Evolutionary conservation across 2,329 filamentous ascomycete species (phyloP).

Genomic region (Ascochyta pisi): DNA sequence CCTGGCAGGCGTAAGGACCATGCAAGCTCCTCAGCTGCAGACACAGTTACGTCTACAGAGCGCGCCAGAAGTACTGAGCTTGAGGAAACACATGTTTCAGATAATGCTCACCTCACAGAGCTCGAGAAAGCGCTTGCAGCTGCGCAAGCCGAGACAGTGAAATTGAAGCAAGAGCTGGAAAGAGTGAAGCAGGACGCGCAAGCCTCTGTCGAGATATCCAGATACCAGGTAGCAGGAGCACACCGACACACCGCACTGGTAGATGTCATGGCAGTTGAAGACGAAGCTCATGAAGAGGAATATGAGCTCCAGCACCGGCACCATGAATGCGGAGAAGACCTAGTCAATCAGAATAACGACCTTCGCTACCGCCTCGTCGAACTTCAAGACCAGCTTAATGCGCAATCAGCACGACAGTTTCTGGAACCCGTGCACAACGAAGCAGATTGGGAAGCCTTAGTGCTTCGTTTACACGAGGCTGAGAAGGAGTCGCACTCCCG

Average conservation of each 20-base stretch:
- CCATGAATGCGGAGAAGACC: slow-evolving; percentile 15
- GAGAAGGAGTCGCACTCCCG: slow-evolving; percentile 65
- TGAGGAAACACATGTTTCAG: background rate
- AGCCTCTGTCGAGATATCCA: slow-evolving; percentile 32
- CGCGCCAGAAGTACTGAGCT: background rate
- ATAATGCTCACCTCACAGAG: slow-evolving; percentile 28
- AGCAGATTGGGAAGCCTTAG: slow-evolving; percentile 38
- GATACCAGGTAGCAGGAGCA: slow-evolving; percentile 22
- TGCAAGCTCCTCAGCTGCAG: background rate
- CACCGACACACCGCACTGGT: slow-evolving; percentile 2
- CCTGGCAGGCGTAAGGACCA: background rate
- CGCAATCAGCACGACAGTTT: slow-evolving; percentile 21
- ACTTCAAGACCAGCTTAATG: slow-evolving; percentile 33
- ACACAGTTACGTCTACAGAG: background rate
- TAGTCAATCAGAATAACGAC: slow-evolving; percentile 32
- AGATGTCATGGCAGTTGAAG: background rate
- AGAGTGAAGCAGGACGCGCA: slow-evolving; percentile 28
- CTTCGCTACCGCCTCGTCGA: slow-evolving; percentile 33
- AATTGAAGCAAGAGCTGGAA: slow-evolving; percentile 35
- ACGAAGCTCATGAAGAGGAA: background rate
- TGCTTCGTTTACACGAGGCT: slow-evolving; percentile 38
- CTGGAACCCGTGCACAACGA: slow-evolving; percentile 15
- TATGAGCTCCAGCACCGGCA: background rate
- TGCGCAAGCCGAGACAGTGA: slow-evolving; percentile 32
- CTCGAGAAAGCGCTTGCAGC: slow-evolving; percentile 37